Evolutionary conservation across 148 eudicot species (phyloP).

Genomic region (Vaccinium darrowii): DNA sequence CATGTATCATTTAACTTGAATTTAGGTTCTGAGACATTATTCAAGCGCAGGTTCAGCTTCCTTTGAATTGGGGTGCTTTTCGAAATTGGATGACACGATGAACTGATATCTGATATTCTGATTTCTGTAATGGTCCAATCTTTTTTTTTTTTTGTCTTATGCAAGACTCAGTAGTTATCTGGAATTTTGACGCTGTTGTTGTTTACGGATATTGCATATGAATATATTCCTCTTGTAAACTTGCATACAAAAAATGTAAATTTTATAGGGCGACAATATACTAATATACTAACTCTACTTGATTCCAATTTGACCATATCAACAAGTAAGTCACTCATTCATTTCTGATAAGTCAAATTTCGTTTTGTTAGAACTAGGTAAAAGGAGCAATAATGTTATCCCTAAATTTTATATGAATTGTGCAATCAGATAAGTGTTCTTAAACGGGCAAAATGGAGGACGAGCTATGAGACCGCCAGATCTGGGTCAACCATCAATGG

Average conservation of each 20-base stretch:
- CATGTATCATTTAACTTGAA: background rate
- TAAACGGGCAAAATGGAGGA: background rate
- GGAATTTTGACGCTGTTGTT: background rate
- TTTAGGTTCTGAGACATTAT: no score
- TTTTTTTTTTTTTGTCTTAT: no score
- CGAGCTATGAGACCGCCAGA: no score
- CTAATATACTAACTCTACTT: no score
- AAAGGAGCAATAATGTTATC: background rate
- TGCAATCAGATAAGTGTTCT: background rate
- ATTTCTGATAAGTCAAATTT: background rate
- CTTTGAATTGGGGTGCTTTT: background rate
- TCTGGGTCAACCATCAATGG: no score
- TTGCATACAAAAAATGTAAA: background rate
- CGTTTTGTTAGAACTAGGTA: background rate
- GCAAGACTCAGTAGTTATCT: background rate
- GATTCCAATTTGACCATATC: background rate
- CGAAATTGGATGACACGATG: background rate
- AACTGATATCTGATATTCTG: no score
- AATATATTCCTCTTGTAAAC: background rate
- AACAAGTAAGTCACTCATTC: background rate
- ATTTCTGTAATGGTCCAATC: background rate
- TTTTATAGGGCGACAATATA: background rate
- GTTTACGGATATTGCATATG: background rate
- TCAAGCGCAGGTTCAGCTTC: background rate
- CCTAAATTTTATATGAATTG: background rate